phyloP scores from a whole-genome alignment of 352 stramenopile species.

The Pythium aphanidermatum region DNA sequence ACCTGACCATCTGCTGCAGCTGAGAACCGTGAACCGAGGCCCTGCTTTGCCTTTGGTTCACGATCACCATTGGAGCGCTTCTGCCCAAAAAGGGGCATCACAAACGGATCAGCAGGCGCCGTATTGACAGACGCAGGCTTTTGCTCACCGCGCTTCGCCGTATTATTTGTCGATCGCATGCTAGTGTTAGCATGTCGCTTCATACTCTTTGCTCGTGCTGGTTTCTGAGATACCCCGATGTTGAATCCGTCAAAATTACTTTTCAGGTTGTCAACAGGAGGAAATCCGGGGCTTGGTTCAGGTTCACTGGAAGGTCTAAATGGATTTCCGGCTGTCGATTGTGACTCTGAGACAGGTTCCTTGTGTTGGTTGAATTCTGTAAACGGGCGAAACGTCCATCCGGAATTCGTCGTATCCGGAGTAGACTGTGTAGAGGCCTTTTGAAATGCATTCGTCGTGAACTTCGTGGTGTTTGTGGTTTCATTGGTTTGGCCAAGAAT shows the following conservation, averaged over 20 bases:
- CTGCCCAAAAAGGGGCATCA: constrained; percentile 29
- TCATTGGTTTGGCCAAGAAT: not conserved
- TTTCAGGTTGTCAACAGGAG: constrained; percentile 19
- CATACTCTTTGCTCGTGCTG: not conserved
- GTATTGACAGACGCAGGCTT: not conserved
- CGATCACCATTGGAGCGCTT: not conserved
- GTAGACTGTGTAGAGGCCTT: not conserved
- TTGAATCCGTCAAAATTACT: constrained; percentile 24
- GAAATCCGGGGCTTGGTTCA: constrained; percentile 3
- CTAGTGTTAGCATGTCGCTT: not conserved
- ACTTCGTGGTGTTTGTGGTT: not conserved
- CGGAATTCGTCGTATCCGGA: too few species aligned
- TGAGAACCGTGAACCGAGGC: not conserved
- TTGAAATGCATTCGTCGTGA: constrained; percentile 19
- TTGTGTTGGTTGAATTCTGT: too few species aligned
- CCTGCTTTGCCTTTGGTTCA: constrained; percentile 1
- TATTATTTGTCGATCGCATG: not conserved
- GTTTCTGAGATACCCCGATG: constrained; percentile 6
- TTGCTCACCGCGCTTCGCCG: not conserved
- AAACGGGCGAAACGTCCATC: too few species aligned
- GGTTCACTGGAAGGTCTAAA: too few species aligned
- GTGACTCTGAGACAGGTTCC: too few species aligned
- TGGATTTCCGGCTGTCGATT: not conserved
- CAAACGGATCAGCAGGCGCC: constrained; percentile 39
- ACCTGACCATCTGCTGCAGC: too few species aligned